phyloP scores from a whole-genome alignment of 345 rosid species.

The Mangifera indica region DNA sequence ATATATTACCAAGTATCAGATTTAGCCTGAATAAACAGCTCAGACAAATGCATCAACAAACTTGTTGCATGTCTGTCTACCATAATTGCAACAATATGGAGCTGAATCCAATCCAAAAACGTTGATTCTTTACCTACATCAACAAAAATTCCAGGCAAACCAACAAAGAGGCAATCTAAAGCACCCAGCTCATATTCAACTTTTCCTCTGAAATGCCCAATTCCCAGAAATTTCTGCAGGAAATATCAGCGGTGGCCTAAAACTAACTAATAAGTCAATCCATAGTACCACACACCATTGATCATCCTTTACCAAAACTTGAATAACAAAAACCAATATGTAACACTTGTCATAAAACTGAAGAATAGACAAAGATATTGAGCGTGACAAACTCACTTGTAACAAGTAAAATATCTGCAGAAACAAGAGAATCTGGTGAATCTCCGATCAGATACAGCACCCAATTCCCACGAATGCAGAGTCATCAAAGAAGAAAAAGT shows the following conservation, averaged over 20 bases:
- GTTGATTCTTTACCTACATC: background rate
- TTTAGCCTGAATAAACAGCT: slow-evolving; percentile 8
- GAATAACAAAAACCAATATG: slow-evolving; percentile 6
- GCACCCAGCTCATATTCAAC: slow-evolving; percentile 6
- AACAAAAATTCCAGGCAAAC: background rate
- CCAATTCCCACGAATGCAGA: slow-evolving; percentile 31
- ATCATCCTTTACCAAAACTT: background rate
- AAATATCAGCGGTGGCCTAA: background rate
- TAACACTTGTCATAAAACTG: background rate
- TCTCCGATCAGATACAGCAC: slow-evolving; percentile 37
- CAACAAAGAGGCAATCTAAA: background rate
- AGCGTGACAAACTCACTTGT: slow-evolving; percentile 28
- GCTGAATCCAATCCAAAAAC: slow-evolving; percentile 20
- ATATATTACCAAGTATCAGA: background rate
- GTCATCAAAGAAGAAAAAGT: slow-evolving; percentile 21
- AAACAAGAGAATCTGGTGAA: slow-evolving; percentile 38
- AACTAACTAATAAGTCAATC: background rate
- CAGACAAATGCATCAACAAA: slow-evolving; percentile 7
- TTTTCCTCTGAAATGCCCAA: background rate
- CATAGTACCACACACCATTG: background rate
- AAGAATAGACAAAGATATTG: background rate
- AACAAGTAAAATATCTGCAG: slow-evolving; percentile 37
- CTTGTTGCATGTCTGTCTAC: background rate
- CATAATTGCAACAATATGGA: background rate
- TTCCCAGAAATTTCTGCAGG: slow-evolving; percentile 9